Conservation (phyloP, 805 yeast species). For the Sugiyamaella qingdaonensis region DNA sequence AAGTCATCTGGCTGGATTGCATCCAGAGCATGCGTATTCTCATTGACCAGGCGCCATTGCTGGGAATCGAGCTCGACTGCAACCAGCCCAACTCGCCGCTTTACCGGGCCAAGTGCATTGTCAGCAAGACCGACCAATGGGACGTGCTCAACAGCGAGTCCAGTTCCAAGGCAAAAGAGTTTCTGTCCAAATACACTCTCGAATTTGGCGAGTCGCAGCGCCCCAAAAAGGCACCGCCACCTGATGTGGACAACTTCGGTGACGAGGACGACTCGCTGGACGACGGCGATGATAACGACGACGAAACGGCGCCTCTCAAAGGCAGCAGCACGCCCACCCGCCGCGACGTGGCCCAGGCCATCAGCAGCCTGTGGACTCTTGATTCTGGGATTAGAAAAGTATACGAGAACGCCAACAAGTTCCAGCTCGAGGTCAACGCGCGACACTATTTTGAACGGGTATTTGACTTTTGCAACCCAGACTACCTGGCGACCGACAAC, state of each 20-base stretch:
- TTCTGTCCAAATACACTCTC: constrained; percentile 59
- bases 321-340: constrained; percentile 2
- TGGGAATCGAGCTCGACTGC: constrained; percentile 62
- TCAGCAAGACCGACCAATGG: constrained; percentile 6
- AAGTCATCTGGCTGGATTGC: constrained; percentile 90
- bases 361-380: constrained; percentile 59
- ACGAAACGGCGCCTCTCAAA: neutral
- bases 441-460: constrained; percentile 74
- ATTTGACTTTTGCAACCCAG: constrained; percentile 55
- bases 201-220: constrained; percentile 50
- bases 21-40: constrained; percentile 77
- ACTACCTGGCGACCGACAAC: constrained; percentile 67
- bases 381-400: constrained; percentile 60
- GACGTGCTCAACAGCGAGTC: constrained; percentile 13
- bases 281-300: neutral
- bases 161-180: constrained; percentile 58
- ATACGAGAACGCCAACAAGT: constrained; percentile 52
- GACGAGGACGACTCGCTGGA: constrained; percentile 8
- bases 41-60: constrained; percentile 67
- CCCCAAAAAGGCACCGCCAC: neutral
- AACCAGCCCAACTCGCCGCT: constrained; percentile 42
- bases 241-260: neutral
- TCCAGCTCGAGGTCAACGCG: constrained; percentile 82
- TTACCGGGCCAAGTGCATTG: constrained; percentile 39
- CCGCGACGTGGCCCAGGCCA: constrained; percentile 61